Percentiles rank a stretch among this genome's conserved stretches.
These are phyloP conservation scores for Potentilla sterilis DNA, from an alignment of 306 rosid genomes.

Conservation along the genomic window DNA sequence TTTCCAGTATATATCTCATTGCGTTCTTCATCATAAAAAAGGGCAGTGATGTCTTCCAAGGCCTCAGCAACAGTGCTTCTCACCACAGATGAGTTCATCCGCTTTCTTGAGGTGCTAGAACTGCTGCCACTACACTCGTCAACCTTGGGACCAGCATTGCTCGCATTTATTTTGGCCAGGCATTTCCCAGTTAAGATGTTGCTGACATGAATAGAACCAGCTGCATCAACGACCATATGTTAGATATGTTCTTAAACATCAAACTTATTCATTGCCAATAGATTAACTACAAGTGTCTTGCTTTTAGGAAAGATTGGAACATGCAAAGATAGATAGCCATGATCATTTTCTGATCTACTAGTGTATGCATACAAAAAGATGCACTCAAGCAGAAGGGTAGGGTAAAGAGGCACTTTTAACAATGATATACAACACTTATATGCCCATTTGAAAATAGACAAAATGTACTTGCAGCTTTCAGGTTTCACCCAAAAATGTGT, in stretches of 20 bases:
- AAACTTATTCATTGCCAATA: background rate
- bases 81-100: conserved; percentile 31
- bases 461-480: background rate
- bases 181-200: conserved; percentile 76
- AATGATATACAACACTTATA: background rate
- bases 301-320: background rate
- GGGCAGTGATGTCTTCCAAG: conserved; percentile 80
- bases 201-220: conserved; percentile 80
- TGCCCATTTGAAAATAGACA: background rate
- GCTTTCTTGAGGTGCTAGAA: conserved; percentile 43
- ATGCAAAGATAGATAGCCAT: background rate
- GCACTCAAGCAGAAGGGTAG: background rate
- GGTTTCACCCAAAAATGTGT: background rate
- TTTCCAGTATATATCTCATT: conserved; percentile 83
- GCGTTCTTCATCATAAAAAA: conserved; percentile 73
- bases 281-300: background rate
- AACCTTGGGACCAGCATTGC: conserved; percentile 35
- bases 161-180: conserved; percentile 64
- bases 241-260: background rate
- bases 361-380: background rate
- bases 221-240: conserved; percentile 35
- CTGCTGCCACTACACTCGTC: conserved; percentile 30
- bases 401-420: background rate
- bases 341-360: background rate
- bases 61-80: conserved; percentile 68